Evolutionary conservation across 139 green algal genomes (phyloP).

Genomic region (Trebouxia sp.): DNA sequence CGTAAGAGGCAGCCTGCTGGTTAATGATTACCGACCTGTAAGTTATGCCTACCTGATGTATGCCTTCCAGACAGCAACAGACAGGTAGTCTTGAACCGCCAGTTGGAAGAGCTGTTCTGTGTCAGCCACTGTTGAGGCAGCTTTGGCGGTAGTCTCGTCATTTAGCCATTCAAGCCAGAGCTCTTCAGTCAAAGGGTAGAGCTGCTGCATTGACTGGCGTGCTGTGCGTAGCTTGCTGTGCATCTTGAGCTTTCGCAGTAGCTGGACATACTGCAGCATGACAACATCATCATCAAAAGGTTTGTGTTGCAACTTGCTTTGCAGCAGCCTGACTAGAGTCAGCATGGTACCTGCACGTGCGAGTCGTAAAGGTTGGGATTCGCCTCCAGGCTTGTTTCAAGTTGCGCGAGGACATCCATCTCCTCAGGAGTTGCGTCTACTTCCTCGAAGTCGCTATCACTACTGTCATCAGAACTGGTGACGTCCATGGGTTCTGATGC

Average conservation of each 20-base stretch:
- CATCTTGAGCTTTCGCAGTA: slow-evolving; percentile 66
- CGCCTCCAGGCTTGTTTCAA: slow-evolving; percentile 64
- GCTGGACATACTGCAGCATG: slow-evolving; percentile 52
- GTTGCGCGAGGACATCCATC: slow-evolving; percentile 54
- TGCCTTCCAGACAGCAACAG: slow-evolving; percentile 65
- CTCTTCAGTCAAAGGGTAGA: slow-evolving; percentile 74
- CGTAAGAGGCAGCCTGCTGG: no score
- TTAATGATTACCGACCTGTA: no score
- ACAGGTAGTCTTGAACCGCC: slow-evolving; percentile 78
- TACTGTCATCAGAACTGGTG: neutral
- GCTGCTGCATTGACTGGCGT: slow-evolving; percentile 60
- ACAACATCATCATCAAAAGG: neutral
- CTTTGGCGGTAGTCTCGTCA: slow-evolving; percentile 61
- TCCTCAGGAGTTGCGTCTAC: slow-evolving; percentile 53
- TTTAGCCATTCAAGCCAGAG: slow-evolving; percentile 85
- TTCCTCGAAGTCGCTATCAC: slow-evolving; percentile 44
- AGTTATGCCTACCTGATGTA: slow-evolving; percentile 57
- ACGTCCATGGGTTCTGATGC: neutral
- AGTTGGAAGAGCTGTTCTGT: slow-evolving; percentile 55
- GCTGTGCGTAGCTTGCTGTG: slow-evolving; percentile 53
- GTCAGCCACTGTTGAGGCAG: slow-evolving; percentile 40
- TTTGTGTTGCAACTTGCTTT: neutral
- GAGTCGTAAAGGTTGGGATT: slow-evolving; percentile 70
- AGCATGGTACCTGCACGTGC: slow-evolving; percentile 57
- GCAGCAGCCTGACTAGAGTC: neutral